Evolutionary conservation across 139 green algal genomes (phyloP), one percentile per base, ranked within the genome.

Genomic region (Spirogloea muscicola): DNA sequence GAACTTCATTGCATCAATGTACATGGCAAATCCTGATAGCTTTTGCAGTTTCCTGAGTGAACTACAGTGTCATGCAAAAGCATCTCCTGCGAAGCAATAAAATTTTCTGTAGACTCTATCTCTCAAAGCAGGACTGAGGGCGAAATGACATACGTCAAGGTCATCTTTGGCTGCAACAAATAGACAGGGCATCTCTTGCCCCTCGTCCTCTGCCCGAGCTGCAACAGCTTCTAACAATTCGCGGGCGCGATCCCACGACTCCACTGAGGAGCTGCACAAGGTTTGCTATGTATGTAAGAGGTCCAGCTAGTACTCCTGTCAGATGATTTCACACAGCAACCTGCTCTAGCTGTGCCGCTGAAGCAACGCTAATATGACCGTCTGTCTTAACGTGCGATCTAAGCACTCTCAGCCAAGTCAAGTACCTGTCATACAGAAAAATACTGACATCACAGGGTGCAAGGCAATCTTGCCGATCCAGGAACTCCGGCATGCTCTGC

Each of bases 371-470:
- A n/a, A n/a, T n/a, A n/a, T n/a, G n/a, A n/a, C n/a, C n/a, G n/a
- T n/a, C n/a, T n/a, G n/a, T n/a, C n/a, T n/a, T n/a, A n/a, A n/a
- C n/a, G n/a, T n/a, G n/a, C n/a, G n/a, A n/a, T n/a, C n/a, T n/a
- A n/a, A n/a, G n/a, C n/a, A n/a, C n/a, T n/a, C n/a, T n/a, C n/a
- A n/a, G n/a, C n/a, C n/a, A n/a, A n/a, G n/a, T n/a, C n/a, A n/a
- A n/a, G n/a, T n/a, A n/a, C n/a, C n/a, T n/a, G n/a, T 69, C 60
- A 69, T 38, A 69, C 21, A 69, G 27, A n/a, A 69, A 69, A 6
- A 31, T 31, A 7, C 27, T 31, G 6, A 69, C 60, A n/a, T 69
- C 60, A 31, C 60, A 69, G 9, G 60, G 27, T 10, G 60, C 60
- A 7, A 69, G 39, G 27, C 10, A 25, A 31, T 65, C 18, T 18